Conservation (phyloP, 257 asterid genomes). For the Solanum habrochaites region DNA sequence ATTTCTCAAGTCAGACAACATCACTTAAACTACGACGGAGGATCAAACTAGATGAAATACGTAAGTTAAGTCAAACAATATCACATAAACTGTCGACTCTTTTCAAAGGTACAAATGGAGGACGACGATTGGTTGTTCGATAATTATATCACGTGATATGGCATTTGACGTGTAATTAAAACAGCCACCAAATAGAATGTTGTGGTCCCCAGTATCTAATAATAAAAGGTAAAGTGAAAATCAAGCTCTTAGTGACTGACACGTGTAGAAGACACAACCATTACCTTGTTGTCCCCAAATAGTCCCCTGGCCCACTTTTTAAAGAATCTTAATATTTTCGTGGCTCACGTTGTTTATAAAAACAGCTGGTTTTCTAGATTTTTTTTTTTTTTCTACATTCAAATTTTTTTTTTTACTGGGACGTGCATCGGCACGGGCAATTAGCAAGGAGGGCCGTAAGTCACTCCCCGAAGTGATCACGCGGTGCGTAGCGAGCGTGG, state of each 20-base stretch:
- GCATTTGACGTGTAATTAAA: conserved; percentile 7
- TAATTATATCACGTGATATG: background rate
- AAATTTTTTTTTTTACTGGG: too few species aligned
- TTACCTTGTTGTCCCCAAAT: background rate
- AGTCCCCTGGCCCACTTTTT: background rate
- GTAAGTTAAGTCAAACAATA: background rate
- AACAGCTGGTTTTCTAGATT: conserved; percentile 5
- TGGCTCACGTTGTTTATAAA: conserved; percentile 25
- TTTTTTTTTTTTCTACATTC: background rate
- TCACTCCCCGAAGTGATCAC: too few species aligned
- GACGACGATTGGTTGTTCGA: background rate
- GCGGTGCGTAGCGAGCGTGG: too few species aligned
- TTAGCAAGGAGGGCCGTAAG: too few species aligned
- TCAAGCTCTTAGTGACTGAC: conserved; percentile 5
- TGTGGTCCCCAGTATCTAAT: conserved; percentile 19
- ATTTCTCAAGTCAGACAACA: background rate
- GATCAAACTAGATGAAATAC: background rate
- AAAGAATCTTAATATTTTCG: conserved; percentile 13
- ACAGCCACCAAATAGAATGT: background rate
- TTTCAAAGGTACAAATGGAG: background rate
- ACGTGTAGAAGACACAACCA: conserved; percentile 19
- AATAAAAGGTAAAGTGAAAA: conserved; percentile 6
- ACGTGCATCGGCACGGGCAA: too few species aligned
- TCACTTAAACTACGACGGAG: background rate
- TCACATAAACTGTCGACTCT: too few species aligned